These are phyloP conservation scores for Syzygium grande DNA, from an alignment of 345 rosid species.

Conservation along the genomic window DNA sequence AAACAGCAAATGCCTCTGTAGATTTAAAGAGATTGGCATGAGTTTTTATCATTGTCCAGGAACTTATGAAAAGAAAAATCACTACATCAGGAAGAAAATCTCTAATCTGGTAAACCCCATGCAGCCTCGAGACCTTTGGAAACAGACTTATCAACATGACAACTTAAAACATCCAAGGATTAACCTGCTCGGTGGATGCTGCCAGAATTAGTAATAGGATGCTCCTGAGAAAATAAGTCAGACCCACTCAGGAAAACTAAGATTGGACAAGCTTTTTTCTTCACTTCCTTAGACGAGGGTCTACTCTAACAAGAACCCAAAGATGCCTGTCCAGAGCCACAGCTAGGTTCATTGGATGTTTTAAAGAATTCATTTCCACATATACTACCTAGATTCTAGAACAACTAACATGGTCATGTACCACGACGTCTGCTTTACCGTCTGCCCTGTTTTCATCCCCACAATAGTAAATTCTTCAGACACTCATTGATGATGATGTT, in stretches of 20 bases:
- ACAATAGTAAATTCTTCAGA: neutral
- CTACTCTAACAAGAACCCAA: neutral
- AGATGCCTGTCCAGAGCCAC: neutral
- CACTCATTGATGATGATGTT: neutral
- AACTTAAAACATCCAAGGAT: no score
- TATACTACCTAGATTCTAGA: neutral
- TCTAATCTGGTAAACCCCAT: neutral
- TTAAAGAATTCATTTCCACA: neutral
- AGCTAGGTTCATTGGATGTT: neutral
- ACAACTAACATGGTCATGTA: neutral
- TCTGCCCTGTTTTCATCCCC: neutral
- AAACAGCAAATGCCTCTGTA: slow-evolving; percentile 91
- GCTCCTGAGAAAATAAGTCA: neutral
- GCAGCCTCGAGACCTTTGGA: neutral
- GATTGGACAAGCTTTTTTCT: neutral
- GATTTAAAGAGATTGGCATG: neutral
- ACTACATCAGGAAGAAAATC: neutral
- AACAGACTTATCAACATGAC: no score
- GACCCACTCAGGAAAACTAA: neutral
- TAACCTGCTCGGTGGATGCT: neutral
- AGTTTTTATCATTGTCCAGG: neutral
- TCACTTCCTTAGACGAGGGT: neutral
- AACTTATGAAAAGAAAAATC: neutral
- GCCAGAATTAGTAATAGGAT: neutral
- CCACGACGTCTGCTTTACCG: neutral